Evolutionary conservation across 768 basidiomycete species (phyloP), one percentile per base, ranked within the genome.

Genomic region (Tremella fuciformis): DNA sequence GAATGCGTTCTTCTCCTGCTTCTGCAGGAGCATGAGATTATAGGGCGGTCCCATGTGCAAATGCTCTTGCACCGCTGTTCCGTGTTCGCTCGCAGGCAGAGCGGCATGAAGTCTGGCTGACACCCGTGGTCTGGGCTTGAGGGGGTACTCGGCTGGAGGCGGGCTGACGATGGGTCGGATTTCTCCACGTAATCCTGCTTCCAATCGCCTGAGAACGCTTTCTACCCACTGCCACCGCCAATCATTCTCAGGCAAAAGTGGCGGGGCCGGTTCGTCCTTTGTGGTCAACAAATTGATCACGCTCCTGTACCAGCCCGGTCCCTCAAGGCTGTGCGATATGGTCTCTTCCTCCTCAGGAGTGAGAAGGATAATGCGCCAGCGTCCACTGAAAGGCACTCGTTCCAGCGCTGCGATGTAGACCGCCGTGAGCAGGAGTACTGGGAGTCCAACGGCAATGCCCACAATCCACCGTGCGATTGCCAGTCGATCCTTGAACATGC

Each of bases 291-390:
- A 88, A 39, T 88, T 84, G 38, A 83, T 82, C 18, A 97, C 87
- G 38, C 89, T 86, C 60, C 82, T 80, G 76, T 88, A 90, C 92
- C 92, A 97, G 47, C 89, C 90, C 19, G 83, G 78, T 15, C 90
- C 92, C 18, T 85, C 84, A 9, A 97, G 83, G 69, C 89, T 86
- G 2, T 80, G 77, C n/a, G 90, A 85, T 41, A 97, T 89, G 26
- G 85, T 85, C 53, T 92, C 89, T 72, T 97, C 92, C 77, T 96
- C 92, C 65, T 91, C 88, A 1, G 92, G 91, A 2, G 90, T 91
- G 15, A 96, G 82, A 8, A 93, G 80, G 60, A 96, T 93, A 65
- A 91, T 76, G 53, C 92, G 83, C 87, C 88, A 89, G 69, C 91
- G 58, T 8, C 75, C 75, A 1, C 71, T 75, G 22, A 71, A 64